Evolutionary conservation across 345 rosid species (phyloP).

Genomic region (Brassica cretica): DNA sequence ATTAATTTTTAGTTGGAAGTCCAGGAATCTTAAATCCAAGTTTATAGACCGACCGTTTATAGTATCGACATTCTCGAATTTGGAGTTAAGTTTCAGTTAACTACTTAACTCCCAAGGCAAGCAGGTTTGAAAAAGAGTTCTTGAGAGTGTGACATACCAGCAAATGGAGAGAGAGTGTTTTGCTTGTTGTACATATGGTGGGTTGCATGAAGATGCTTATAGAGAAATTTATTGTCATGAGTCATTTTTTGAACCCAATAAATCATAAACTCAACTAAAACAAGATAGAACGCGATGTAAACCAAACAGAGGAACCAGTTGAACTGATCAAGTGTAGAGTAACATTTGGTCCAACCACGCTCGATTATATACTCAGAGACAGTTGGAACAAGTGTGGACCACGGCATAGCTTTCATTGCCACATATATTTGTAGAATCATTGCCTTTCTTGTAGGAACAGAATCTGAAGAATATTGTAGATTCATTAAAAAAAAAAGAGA

Average conservation of each 20-base stretch:
- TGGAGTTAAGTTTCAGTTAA: not conserved
- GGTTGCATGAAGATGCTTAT: constrained; percentile 75
- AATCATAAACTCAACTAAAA: constrained; percentile 75
- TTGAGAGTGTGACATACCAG: constrained; percentile 51
- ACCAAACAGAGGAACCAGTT: constrained; percentile 57
- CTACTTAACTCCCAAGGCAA: not conserved
- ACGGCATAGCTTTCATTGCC: constrained; percentile 86
- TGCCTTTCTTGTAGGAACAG: constrained; percentile 69
- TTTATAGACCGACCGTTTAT: too few species aligned
- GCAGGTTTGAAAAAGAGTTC: not conserved
- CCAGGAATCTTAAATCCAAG: too few species aligned
- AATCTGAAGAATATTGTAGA: constrained; percentile 44
- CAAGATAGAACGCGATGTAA: constrained; percentile 57
- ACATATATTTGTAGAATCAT: constrained; percentile 82
- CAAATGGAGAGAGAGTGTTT: constrained; percentile 90
- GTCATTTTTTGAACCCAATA: constrained; percentile 88
- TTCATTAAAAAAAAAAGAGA: not conserved
- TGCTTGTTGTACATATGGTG: constrained; percentile 95
- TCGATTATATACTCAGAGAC: constrained; percentile 79
- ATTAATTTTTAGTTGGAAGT: too few species aligned
- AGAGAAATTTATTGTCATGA: constrained; percentile 84
- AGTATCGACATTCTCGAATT: not conserved
- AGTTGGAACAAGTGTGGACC: constrained; percentile 73
- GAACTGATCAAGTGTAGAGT: constrained; percentile 49
- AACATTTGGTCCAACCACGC: constrained; percentile 85